Evolutionary conservation across 1,284 basidiomycete genomes (phyloP), one percentile per base, ranked within the genome.

Genomic region (Testicularia cyperi): DNA sequence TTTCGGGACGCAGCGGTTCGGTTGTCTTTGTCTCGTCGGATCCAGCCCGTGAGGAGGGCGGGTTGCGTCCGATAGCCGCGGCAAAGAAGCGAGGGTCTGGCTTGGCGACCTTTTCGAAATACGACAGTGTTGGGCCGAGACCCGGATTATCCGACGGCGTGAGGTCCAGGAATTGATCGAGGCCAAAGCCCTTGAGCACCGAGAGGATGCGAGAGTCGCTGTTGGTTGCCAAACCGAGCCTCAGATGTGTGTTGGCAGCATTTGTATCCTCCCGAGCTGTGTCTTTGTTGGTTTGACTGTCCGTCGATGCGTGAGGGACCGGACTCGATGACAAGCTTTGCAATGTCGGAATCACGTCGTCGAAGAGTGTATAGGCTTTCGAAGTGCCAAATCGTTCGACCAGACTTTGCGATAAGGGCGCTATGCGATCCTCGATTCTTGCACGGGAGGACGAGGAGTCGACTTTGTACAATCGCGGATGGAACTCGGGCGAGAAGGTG

Each of bases 141-240:
- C 24, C 14, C 15, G 6, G 42, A 15, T 13, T 21, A 19, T 27
- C 28, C 19, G 23, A 23, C 13, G 18, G 6, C 25, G 53, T 39
- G 35, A 68, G 61, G 15, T 57, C 37, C 4, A 68, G n/a, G n/a
- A 40, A 61, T 1, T 22, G 40, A 23, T 49, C 46, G 12, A 68
- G 35, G 4, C 37, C 33, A 16, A 68, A 57, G 28, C 39, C 45
- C 27, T 45, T 41, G 16, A 68, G 44, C 10, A 54, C 65, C 0
- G 38, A 44, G 2, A 63, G 41, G 33, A 68, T 68, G 6, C 57
- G 28, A 0, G 57, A 45, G 22, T 68, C 65, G 39, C 56, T 61
- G 31, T 68, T 68, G 27, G 61, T 65, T 12, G 65, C 65, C 1
- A 68, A 33, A 4, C 43, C 46, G 14, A 68, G 23, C 12, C 30